Conservation (phyloP, 257 asterid species). For the Osmanthus fragrans region DNA sequence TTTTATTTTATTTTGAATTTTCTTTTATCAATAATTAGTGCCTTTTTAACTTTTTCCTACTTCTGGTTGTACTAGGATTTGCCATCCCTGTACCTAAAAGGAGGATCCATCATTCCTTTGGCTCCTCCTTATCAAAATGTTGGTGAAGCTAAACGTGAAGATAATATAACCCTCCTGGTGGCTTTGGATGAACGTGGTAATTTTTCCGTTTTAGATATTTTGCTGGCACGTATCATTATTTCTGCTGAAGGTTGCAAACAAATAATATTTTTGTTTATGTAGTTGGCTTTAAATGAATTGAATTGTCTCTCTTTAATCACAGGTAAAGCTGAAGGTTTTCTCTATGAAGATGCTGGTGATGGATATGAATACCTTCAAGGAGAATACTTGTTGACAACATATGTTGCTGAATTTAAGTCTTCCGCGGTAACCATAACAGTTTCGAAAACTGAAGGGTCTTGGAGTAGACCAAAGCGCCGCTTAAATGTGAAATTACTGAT, state of each 20-base stretch:
- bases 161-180: slow-evolving; percentile 70
- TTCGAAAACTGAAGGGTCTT: slow-evolving; percentile 70
- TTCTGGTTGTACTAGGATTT: slow-evolving; percentile 58
- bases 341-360: slow-evolving; percentile 92
- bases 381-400: slow-evolving; percentile 75
- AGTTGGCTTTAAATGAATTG: not conserved
- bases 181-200: slow-evolving; percentile 82
- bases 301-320: slow-evolving; percentile 26
- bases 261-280: too few relatives aligned
- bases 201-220: slow-evolving; percentile 14
- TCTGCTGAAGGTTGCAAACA: not conserved
- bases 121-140: slow-evolving; percentile 70
- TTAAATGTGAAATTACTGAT: slow-evolving; percentile 73
- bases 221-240: not conserved
- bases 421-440: slow-evolving; percentile 70
- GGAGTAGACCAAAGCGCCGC: slow-evolving; percentile 80
- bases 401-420: slow-evolving; percentile 65
- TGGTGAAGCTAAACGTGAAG: slow-evolving; percentile 67
- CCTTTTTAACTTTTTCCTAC: slow-evolving; percentile 8
- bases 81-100: slow-evolving; percentile 78
- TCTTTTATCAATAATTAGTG: not conserved
- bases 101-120: slow-evolving; percentile 86
- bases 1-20: not conserved
- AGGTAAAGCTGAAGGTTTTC: slow-evolving; percentile 91
- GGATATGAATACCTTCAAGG: slow-evolving; percentile 76